These are phyloP conservation scores for Populus davidiana DNA, from an alignment of 345 rosid species.

Conservation along the genomic window DNA sequence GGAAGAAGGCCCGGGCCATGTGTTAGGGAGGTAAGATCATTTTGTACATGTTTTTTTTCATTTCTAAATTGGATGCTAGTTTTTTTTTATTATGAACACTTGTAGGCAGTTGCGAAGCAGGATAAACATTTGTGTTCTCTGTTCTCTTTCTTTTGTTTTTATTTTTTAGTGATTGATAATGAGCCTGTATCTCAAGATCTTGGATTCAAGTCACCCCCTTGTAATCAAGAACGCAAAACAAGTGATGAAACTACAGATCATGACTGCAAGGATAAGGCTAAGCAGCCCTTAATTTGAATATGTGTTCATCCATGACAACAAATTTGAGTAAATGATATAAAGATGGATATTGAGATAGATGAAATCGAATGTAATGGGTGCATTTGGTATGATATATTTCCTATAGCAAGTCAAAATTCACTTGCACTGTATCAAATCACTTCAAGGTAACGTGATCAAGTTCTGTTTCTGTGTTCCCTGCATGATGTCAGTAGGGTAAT, in stretches of 20 bases:
- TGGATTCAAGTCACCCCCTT: not conserved
- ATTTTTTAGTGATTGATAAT: no score
- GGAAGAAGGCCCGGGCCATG: constrained; percentile 17
- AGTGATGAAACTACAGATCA: not conserved
- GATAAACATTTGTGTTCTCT: not conserved
- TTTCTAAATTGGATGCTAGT: not conserved
- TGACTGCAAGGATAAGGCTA: not conserved
- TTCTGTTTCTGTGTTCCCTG: not conserved
- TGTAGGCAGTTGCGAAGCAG: not conserved
- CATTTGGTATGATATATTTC: not conserved
- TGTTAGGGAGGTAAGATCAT: constrained; percentile 18
- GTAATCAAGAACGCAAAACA: not conserved
- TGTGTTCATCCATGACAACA: not conserved
- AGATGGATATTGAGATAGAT: not conserved
- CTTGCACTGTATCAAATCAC: not conserved
- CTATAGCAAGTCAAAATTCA: not conserved
- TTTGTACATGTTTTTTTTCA: not conserved
- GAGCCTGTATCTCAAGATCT: not conserved
- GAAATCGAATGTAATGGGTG: not conserved
- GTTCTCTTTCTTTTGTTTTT: not conserved
- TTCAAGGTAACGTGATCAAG: not conserved
- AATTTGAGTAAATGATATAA: not conserved
- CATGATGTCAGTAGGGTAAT: not conserved
- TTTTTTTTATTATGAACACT: no score
- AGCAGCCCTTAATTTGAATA: not conserved